Evolutionary conservation across 768 basidiomycete genomes (phyloP), one percentile per base, ranked within the genome.

Genomic region (Flagelloscypha sp.): DNA sequence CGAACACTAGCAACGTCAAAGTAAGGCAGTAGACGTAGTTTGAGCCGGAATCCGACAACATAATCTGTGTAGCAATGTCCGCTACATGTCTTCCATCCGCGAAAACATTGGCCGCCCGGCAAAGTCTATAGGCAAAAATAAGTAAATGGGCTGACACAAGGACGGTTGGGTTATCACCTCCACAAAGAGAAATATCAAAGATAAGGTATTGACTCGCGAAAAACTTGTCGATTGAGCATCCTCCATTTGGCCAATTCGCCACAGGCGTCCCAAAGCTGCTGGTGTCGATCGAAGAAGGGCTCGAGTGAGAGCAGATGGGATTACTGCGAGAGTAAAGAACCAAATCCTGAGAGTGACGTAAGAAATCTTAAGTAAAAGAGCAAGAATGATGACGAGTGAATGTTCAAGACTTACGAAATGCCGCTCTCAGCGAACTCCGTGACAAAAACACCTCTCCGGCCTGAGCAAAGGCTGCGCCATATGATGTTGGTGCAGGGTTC

Each of bases 111-210:
- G 73, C 32, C 12, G 61, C 52, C 74, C 79, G 5, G 83, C 80
- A 35, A 68, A 70, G 40, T 59, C 65, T 66, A 20, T 2, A 24
- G 5, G 28, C 9, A 25, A 19, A 23, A 24, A 27, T 30, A 16
- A 11, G 24, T 4, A 13, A 6, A 17, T 9, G 8, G 27, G 11
- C 13, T 21, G 3, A n/a, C n/a, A 17, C 13, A 12, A 22, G 7
- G 39, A 29, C 4, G n/a, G n/a, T n/a, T 18, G 18, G 34, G 34
- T 23, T 45, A 41, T 50, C 56, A 66, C 66, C 72, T 50, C 78
- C 79, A 35, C 80, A 82, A 5, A 81, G 66, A 1, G 83, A 82
- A 38, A 85, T 85, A 48, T 82, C 77, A 37, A 86, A 73, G 12
- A 84, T 76, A 27, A 86, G 63, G 38, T 72, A 64, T 48, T 85